Percentiles rank a stretch among this genome's conserved stretches.
phyloP scores from a whole-genome alignment of 2,329 filamentous ascomycete genomes.

The Ascocoryne sarcoides region DNA sequence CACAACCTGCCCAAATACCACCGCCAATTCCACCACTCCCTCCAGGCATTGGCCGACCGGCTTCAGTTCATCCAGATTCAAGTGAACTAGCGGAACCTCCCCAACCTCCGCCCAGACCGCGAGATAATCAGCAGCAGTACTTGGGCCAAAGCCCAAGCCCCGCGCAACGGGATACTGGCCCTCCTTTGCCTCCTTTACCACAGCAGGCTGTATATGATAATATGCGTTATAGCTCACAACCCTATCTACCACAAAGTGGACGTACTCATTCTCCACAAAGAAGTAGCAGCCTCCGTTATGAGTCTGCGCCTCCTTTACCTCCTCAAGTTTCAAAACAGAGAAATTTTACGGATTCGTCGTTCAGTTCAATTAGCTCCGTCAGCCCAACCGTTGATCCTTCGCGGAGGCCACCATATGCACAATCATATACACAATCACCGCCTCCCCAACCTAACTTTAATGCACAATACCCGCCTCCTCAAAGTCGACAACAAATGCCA shows the following conservation, averaged over 20 bases:
- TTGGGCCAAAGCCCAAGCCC: slow-evolving; percentile 3
- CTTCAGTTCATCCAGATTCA: slow-evolving; percentile 30
- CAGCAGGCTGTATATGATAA: slow-evolving; percentile 11
- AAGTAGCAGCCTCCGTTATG: slow-evolving; percentile 26
- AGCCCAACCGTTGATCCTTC: slow-evolving; percentile 17
- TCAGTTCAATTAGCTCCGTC: slow-evolving; percentile 25
- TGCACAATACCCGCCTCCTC: slow-evolving; percentile 4
- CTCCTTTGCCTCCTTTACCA: slow-evolving; percentile 29
- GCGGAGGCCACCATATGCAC: slow-evolving; percentile 13
- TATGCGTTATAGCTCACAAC: slow-evolving; percentile 17
- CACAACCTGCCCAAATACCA: slow-evolving; percentile 36
- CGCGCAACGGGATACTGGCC: slow-evolving; percentile 21
- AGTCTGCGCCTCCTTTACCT: slow-evolving; percentile 23
- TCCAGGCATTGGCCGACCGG: slow-evolving; percentile 46
- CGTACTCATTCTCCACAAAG: slow-evolving; percentile 25
- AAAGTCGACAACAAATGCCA: slow-evolving; percentile 10
- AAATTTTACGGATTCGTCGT: slow-evolving; percentile 15
- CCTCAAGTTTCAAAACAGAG: slow-evolving; percentile 23
- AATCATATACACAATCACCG: slow-evolving; percentile 18
- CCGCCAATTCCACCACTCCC: slow-evolving; percentile 67
- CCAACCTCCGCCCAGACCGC: slow-evolving; percentile 28
- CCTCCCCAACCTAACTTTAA: slow-evolving; percentile 9
- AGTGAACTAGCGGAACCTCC: slow-evolving; percentile 25
- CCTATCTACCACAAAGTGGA: slow-evolving; percentile 10
- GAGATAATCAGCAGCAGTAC: slow-evolving; percentile 11